Percentiles rank a stretch among this genome's conserved stretches.
Conservation (phyloP, 2,329 filamentous ascomycete genomes). For the Penicillium thymicola region DNA sequence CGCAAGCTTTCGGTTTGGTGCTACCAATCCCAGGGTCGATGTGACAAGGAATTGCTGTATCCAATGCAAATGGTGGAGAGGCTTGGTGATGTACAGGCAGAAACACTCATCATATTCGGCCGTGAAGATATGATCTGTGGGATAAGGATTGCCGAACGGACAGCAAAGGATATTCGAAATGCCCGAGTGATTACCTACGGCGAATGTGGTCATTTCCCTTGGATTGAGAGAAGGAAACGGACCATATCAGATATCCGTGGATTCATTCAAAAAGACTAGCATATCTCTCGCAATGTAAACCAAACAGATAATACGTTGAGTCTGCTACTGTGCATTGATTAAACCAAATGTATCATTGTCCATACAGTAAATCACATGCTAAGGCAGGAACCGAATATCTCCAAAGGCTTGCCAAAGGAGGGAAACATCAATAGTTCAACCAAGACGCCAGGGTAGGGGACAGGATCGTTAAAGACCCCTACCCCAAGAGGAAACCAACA, state of each 20-base stretch:
- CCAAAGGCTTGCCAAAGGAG: slow-evolving; percentile 4
- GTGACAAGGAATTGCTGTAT: background rate
- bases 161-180: slow-evolving; percentile 11
- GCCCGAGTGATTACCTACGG: slow-evolving; percentile 1
- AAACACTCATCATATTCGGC: slow-evolving; percentile 27
- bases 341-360: slow-evolving; percentile 11
- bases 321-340: slow-evolving; percentile 17
- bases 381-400: slow-evolving; percentile 7
- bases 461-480: slow-evolving; percentile 30
- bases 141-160: slow-evolving; percentile 15
- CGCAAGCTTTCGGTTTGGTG: background rate
- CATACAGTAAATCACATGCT: slow-evolving; percentile 22
- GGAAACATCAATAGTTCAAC: slow-evolving; percentile 11
- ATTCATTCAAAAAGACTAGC: slow-evolving; percentile 11
- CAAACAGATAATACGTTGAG: background rate
- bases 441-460: slow-evolving; percentile 30
- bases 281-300: background rate
- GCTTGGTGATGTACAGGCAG: slow-evolving; percentile 21
- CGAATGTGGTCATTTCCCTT: slow-evolving; percentile 29
- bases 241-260: slow-evolving; percentile 15
- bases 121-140: slow-evolving; percentile 24
- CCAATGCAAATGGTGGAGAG: slow-evolving; percentile 17
- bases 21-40: background rate
- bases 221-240: slow-evolving; percentile 23
- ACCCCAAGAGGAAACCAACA: slow-evolving; percentile 12